Percentiles rank a stretch among this genome's conserved stretches.
phyloP scores from a whole-genome alignment of 768 basidiomycete species.

The Amanita polypyramis region DNA sequence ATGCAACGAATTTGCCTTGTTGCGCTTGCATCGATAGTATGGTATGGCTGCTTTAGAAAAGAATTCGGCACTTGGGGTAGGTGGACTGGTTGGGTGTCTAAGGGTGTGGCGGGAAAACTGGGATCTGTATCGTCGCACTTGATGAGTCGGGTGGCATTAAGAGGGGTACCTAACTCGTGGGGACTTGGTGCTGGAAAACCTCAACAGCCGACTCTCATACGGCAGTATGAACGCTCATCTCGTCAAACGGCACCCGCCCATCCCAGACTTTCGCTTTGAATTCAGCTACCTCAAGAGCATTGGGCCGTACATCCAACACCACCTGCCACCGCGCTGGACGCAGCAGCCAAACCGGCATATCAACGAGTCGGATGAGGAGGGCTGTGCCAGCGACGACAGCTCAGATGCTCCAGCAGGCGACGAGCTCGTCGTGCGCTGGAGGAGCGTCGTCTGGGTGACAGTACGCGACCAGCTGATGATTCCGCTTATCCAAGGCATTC shows the following conservation, averaged over 20 bases:
- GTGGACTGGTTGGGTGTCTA: too few species aligned
- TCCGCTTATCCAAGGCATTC: constrained; percentile 54
- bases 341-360: constrained; percentile 1
- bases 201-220: too few species aligned
- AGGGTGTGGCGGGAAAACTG: too few species aligned
- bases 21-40: too few species aligned
- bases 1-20: too few species aligned
- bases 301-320: constrained; percentile 31
- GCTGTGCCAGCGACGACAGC: constrained; percentile 4
- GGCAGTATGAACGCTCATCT: too few species aligned
- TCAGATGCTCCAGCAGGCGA: too few species aligned
- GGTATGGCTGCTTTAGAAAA: too few species aligned
- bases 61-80: too few species aligned
- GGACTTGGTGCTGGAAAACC: not conserved
- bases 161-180: too few species aligned
- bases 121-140: too few species aligned
- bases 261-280: constrained; percentile 74
- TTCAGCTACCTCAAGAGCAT: constrained; percentile 58
- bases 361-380: constrained; percentile 10
- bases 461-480: constrained; percentile 58
- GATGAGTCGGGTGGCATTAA: too few species aligned
- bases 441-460: constrained; percentile 50
- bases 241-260: constrained; percentile 27
- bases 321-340: constrained; percentile 5
- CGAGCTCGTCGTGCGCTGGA: constrained; percentile 44